Conservation (phyloP, 2,329 filamentous ascomycete genomes). For the Epichloe hybrida region DNA sequence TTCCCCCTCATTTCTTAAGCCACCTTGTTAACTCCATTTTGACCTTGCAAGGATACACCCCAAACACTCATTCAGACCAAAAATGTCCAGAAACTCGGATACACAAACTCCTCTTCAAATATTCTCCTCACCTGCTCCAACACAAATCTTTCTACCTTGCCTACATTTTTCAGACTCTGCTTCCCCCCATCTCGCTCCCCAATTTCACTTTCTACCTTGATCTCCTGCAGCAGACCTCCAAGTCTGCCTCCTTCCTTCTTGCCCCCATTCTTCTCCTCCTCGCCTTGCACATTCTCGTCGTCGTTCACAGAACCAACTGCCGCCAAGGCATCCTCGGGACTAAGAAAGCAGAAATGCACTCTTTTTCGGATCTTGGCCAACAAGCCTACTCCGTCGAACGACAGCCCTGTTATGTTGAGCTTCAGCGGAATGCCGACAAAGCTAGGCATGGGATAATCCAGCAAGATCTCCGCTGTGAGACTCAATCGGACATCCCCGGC, state of each 20-base stretch:
- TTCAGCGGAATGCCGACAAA: constrained; percentile 93
- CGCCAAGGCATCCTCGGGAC: constrained; percentile 76
- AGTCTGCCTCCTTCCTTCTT: constrained; percentile 27
- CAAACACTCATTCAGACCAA: constrained; percentile 45
- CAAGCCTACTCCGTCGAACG: constrained; percentile 89
- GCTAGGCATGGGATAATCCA: constrained; percentile 97
- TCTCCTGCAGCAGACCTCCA: constrained; percentile 77
- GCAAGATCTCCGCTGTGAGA: constrained; percentile 83
- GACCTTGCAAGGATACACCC: not conserved
- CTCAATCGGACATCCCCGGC: constrained; percentile 76
- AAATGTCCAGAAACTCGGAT: constrained; percentile 97
- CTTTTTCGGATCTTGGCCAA: constrained; percentile 80
- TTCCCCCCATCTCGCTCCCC: constrained; percentile 87
- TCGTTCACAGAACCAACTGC: constrained; percentile 41
- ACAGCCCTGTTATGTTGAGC: constrained; percentile 85
- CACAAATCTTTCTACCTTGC: constrained; percentile 96
- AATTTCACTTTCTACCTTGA: constrained; percentile 94
- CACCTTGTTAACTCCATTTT: no score
- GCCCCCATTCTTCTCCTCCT: constrained; percentile 8
- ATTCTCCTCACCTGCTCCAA: constrained; percentile 92
- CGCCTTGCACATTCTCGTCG: constrained; percentile 13
- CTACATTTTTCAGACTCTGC: constrained; percentile 94
- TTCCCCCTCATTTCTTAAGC: not conserved
- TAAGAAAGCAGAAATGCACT: constrained; percentile 88
- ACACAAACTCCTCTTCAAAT: constrained; percentile 97